Evolutionary conservation across 2,329 filamentous ascomycete species (phyloP), one percentile per base, ranked within the genome.

Genomic region (Rachicladosporium sp.): DNA sequence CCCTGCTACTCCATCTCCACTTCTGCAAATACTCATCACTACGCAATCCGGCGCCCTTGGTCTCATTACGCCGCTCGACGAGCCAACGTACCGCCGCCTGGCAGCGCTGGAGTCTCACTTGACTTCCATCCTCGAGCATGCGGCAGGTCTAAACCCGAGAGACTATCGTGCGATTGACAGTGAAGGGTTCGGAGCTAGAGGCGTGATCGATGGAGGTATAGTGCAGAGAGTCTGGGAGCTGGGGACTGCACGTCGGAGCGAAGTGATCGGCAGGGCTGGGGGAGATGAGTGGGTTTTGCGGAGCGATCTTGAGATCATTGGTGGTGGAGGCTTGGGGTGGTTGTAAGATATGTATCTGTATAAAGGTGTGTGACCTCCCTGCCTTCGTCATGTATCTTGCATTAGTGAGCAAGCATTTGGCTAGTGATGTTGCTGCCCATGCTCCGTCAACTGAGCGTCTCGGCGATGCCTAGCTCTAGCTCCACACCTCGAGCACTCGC

Each of bases 61-160:
- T 0, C 68, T 88, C 6, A 70, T 98, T 7, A 82, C 82, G 0
- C 78, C 89, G 0, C 68, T 96, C 1, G 68, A 78, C 0, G 89
- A 96, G 60, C 69, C 80, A 4, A 71, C 79, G 8, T 96, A 96
- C 62, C 80, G 91, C 1, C 80, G 88, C 0, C 72, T 98, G 3
- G 79, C 79, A 3, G 85, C 84, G 2, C 69, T 98, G 3, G 76
- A 88, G 35, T 82, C 80, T 3, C 87, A 93, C 56, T 70, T 98
- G 1, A 70, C 79, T 6, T 83, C 78, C 29, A 78, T 80, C 0
- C 72, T 95, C 6, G 78, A 84, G 33, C 79, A 87, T 46, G 66
- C 82, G 4, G 84, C 79, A 6, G 86, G 84, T 0, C 68, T 95
- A 36, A 96, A 96, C 60, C 82, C 86, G 2, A 78, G 82, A 40